phyloP scores from a whole-genome alignment of 345 rosid species.

The Hirschfeldia incana region DNA sequence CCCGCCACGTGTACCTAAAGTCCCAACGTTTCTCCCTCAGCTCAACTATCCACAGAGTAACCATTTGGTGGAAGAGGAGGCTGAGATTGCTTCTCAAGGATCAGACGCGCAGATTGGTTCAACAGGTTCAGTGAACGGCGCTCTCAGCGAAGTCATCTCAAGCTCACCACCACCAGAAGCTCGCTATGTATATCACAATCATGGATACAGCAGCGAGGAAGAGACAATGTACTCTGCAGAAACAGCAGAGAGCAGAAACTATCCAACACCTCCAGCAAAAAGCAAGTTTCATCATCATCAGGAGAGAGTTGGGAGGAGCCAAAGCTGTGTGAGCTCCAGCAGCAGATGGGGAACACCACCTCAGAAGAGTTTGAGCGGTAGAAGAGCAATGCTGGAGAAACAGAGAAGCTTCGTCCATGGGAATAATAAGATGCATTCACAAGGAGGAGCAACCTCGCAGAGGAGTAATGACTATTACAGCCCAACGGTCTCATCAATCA shows the following conservation, averaged over 20 bases:
- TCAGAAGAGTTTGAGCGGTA: constrained; percentile 51
- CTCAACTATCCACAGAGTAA: constrained; percentile 23
- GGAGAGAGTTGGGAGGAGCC: constrained; percentile 83
- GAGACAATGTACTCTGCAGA: constrained; percentile 99
- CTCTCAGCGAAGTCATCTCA: constrained; percentile 55
- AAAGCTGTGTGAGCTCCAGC: constrained; percentile 76
- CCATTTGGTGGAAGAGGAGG: constrained; percentile 37
- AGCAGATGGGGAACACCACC: constrained; percentile 73
- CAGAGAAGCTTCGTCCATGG: constrained; percentile 81
- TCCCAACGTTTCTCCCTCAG: constrained; percentile 32
- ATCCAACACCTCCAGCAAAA: constrained; percentile 69
- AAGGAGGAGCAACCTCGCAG: constrained; percentile 78
- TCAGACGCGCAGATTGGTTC: constrained; percentile 60
- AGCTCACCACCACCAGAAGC: constrained; percentile 36
- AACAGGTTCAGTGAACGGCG: constrained; percentile 66
- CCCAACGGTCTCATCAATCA: constrained; percentile 89
- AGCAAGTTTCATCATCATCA: constrained; percentile 42
- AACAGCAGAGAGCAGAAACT: constrained; percentile 96
- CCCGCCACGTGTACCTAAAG: constrained; percentile 59
- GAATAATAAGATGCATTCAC: constrained; percentile 65
- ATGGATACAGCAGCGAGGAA: constrained; percentile 58
- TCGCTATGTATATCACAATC: constrained; percentile 31
- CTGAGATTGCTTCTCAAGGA: constrained; percentile 28
- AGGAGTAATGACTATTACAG: constrained; percentile 89
- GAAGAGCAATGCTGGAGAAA: constrained; percentile 61